A percentile compares a stretch with the other conserved stretches of the same genome.
Conservation (phyloP, 495 filamentous ascomycete species). For the Neurospora intermedia region DNA sequence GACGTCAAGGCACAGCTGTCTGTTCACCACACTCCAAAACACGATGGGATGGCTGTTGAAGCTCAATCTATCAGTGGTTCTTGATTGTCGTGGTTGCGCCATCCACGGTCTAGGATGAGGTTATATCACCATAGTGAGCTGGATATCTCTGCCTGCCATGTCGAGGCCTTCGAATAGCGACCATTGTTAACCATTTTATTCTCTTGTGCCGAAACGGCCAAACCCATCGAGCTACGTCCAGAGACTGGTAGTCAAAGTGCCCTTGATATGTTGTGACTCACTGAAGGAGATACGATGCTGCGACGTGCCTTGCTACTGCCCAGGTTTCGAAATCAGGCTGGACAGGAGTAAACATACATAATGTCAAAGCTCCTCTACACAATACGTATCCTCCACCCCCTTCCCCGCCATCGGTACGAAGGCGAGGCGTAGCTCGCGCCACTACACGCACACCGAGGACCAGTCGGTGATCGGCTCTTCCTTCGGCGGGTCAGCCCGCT, state of each 20-base stretch:
- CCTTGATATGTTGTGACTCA: not conserved
- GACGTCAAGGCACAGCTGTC: constrained; percentile 3
- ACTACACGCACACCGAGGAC: constrained; percentile 17
- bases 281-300: not conserved
- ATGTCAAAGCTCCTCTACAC: not conserved
- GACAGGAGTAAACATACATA: not conserved
- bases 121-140: not conserved
- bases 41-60: not conserved
- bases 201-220: not conserved
- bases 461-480: constrained; percentile 20
- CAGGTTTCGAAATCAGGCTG: not conserved
- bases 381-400: not conserved
- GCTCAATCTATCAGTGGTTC: constrained; percentile 8
- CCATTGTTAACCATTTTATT: not conserved
- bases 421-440: constrained; percentile 10
- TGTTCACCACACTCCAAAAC: not conserved
- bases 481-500: constrained; percentile 14
- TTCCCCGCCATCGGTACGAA: constrained; percentile 5
- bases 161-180: not conserved
- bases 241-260: not conserved
- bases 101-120: not conserved
- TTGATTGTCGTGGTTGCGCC: not conserved
- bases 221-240: not conserved
- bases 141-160: not conserved
- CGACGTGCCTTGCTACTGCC: not conserved